Conservation (phyloP, 2,329 filamentous ascomycete species). For the Aspergillus sp. region DNA sequence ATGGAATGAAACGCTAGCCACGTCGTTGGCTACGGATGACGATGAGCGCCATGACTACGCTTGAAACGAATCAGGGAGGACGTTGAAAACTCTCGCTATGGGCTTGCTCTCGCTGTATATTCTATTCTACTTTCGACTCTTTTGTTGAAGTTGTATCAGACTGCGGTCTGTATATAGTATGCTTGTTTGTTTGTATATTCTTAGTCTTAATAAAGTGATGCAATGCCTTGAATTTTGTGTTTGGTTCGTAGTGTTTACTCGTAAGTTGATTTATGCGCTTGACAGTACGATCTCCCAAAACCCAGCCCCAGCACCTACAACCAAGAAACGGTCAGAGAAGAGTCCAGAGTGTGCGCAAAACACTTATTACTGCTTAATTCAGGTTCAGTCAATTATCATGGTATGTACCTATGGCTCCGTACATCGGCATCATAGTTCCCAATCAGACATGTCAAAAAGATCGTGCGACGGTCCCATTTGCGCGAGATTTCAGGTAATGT, state of each 20-base stretch:
- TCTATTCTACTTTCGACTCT: constrained; percentile 2
- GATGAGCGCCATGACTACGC: constrained; percentile 2
- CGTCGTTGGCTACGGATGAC: not conserved
- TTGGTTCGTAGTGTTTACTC: not conserved
- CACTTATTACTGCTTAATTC: too few relatives aligned
- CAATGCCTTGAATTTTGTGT: not conserved
- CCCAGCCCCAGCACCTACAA: too few relatives aligned
- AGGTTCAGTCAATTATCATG: too few relatives aligned
- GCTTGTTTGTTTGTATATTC: not conserved
- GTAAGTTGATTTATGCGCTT: too few relatives aligned
- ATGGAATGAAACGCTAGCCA: not conserved
- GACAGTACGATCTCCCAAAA: too few relatives aligned
- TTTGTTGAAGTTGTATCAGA: not conserved
- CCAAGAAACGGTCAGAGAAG: too few relatives aligned
- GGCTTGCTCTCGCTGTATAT: constrained; percentile 10
- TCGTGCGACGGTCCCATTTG: not conserved
- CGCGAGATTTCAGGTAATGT: not conserved
- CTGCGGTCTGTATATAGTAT: constrained; percentile 2
- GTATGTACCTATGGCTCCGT: too few relatives aligned
- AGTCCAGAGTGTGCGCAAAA: too few relatives aligned
- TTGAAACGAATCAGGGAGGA: not conserved
- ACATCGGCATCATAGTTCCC: too few relatives aligned
- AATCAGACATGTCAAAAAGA: not conserved
- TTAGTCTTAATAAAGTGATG: not conserved
- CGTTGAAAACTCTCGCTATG: not conserved